phyloP scores from a whole-genome alignment of 495 filamentous ascomycete genomes.

The Penicillium daleae region DNA sequence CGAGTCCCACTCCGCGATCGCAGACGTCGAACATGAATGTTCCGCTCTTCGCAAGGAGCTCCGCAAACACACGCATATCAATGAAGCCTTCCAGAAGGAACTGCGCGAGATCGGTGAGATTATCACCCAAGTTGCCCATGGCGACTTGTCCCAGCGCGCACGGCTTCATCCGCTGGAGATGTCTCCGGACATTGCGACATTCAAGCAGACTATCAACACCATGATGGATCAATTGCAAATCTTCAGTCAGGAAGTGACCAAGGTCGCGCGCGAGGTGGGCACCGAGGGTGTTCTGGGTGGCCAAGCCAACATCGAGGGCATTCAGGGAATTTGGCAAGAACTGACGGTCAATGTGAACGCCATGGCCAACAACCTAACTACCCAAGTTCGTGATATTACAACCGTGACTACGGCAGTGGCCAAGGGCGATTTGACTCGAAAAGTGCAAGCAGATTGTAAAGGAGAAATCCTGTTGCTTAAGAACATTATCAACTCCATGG shows the following conservation, averaged over 20 bases:
- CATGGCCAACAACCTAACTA: conserved; percentile 88
- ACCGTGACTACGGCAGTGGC: conserved; percentile 92
- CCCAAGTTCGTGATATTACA: conserved; percentile 90
- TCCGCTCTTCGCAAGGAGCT: conserved; percentile 75
- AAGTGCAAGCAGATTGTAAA: conserved; percentile 87
- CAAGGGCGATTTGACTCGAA: conserved; percentile 85
- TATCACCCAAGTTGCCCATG: conserved; percentile 84
- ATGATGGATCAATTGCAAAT: conserved; percentile 97
- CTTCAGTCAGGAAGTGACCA: conserved; percentile 89
- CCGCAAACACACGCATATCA: conserved; percentile 88
- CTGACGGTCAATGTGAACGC: conserved; percentile 92
- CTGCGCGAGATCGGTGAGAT: conserved; percentile 91
- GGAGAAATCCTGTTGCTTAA: conserved; percentile 89
- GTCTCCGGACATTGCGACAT: conserved; percentile 91
- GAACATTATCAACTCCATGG: conserved; percentile 93
- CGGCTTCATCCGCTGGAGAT: conserved; percentile 87
- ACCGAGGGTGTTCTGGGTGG: conserved; percentile 89
- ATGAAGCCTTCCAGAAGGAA: conserved; percentile 92
- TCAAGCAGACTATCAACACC: conserved; percentile 87
- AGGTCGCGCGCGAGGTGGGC: conserved; percentile 87
- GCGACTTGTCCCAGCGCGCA: conserved; percentile 90
- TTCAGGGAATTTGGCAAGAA: conserved; percentile 92
- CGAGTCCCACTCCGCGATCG: conserved; percentile 27
- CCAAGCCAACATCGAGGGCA: conserved; percentile 84
- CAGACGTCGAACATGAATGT: conserved; percentile 53